A percentile compares a stretch with the other conserved stretches of the same genome.
Conservation (phyloP, 2,329 filamentous ascomycete genomes). For the Intubia oerlemansii region DNA sequence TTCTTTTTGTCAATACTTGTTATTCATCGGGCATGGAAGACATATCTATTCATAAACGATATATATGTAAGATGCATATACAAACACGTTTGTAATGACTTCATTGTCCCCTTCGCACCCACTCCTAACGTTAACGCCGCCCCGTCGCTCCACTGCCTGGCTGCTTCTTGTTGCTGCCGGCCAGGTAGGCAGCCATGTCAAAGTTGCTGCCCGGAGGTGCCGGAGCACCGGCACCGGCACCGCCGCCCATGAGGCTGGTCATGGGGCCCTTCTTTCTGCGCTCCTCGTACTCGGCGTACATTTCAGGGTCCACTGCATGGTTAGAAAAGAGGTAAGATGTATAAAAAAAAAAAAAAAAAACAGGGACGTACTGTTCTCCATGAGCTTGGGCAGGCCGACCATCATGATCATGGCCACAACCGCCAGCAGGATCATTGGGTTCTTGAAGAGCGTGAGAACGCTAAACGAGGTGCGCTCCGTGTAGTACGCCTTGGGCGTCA, state of each 20-base stretch:
- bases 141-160: too few species aligned
- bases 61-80: too few species aligned
- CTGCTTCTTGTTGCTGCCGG: conserved; percentile 25
- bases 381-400: conserved; percentile 81
- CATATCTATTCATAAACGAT: too few species aligned
- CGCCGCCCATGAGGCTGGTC: conserved; percentile 27
- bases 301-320: conserved; percentile 77
- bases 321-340: not conserved
- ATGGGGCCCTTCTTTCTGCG: conserved; percentile 60
- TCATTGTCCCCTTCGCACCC: too few species aligned
- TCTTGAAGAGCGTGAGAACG: conserved; percentile 66
- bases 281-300: conserved; percentile 78
- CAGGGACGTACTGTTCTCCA: conserved; percentile 68
- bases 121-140: too few species aligned
- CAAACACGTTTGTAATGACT: too few species aligned
- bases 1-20: too few species aligned
- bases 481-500: conserved; percentile 54
- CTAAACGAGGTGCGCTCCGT: conserved; percentile 56
- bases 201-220: conserved; percentile 27
- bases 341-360: not conserved
- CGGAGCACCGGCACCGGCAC: conserved; percentile 16
- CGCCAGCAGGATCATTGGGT: conserved; percentile 90
- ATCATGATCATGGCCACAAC: conserved; percentile 65
- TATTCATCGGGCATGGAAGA: too few species aligned
- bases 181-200: conserved; percentile 41